A percentile compares a stretch with the other conserved stretches of the same genome.
phyloP scores from a whole-genome alignment of 768 basidiomycete genomes.

The Collybia sordida region DNA sequence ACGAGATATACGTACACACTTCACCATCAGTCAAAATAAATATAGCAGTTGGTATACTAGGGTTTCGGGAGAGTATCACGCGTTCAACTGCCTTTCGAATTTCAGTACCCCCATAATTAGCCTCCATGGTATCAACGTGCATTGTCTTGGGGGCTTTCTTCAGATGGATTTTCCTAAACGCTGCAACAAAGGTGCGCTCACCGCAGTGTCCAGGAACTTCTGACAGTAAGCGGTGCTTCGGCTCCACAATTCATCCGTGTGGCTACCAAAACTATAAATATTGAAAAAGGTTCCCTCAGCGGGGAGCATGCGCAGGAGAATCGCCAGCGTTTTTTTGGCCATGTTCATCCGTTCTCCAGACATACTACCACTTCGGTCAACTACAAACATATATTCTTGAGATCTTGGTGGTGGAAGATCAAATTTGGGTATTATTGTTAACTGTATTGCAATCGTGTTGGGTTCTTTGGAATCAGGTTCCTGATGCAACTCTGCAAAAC shows the following conservation, averaged over 20 bases:
- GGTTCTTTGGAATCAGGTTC: constrained; percentile 17
- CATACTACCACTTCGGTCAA: constrained; percentile 65
- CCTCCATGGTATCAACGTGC: constrained; percentile 38
- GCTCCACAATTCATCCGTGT: constrained; percentile 30
- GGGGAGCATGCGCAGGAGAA: constrained; percentile 53
- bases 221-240: constrained; percentile 31
- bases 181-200: constrained; percentile 19
- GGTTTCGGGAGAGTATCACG: constrained; percentile 34
- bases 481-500: constrained; percentile 47
- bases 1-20: constrained; percentile 19
- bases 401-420: constrained; percentile 35
- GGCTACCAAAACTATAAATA: constrained; percentile 51
- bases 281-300: constrained; percentile 46
- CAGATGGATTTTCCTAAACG: background rate
- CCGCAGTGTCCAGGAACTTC: constrained; percentile 33
- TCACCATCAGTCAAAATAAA: constrained; percentile 64
- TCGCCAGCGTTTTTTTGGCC: constrained; percentile 44
- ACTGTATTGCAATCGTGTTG: constrained; percentile 46
- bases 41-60: constrained; percentile 40
- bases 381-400: constrained; percentile 61
- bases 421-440: constrained; percentile 56
- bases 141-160: constrained; percentile 26
- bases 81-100: constrained; percentile 37
- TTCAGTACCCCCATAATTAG: constrained; percentile 52
- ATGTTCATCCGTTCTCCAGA: constrained; percentile 33